These are phyloP conservation scores for Rhizomucor pusillus DNA, from an alignment of 371 early-diverging fungal genomes.

Conservation along the genomic window DNA sequence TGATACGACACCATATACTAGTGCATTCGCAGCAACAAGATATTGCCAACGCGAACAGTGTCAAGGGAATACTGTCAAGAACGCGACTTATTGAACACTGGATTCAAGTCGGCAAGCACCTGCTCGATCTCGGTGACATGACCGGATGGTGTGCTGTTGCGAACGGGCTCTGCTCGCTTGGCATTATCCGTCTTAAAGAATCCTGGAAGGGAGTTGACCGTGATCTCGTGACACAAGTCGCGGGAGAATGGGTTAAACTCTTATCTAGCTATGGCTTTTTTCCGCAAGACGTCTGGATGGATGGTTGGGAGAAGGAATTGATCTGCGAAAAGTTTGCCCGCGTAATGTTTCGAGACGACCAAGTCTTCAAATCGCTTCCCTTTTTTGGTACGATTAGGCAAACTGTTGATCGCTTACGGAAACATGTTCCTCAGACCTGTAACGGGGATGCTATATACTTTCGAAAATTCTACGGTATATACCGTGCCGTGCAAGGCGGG, in stretches of 20 bases:
- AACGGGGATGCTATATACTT: conserved; percentile 34
- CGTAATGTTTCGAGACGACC: conserved; percentile 3
- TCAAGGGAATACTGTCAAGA: conserved; percentile 28
- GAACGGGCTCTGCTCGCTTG: conserved; percentile 70
- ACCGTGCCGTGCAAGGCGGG: conserved; percentile 29
- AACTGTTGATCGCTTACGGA: conserved; percentile 32
- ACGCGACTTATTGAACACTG: conserved; percentile 70
- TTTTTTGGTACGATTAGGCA: conserved; percentile 47
- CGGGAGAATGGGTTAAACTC: conserved; percentile 56
- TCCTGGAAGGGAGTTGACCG: conserved; percentile 71
- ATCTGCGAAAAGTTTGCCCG: conserved; percentile 9
- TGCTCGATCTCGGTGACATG: conserved; percentile 64
- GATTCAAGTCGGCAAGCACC: conserved; percentile 64
- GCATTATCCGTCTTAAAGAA: conserved; percentile 69
- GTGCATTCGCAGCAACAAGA: conserved; percentile 57
- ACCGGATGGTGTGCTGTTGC: conserved; percentile 76
- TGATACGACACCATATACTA: conserved; percentile 70
- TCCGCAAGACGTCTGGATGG: conserved; percentile 30
- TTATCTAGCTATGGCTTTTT: conserved; percentile 54
- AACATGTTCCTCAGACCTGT: conserved; percentile 14
- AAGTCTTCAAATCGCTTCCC: conserved; percentile 13
- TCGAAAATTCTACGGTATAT: conserved; percentile 37
- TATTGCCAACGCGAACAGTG: conserved; percentile 2
- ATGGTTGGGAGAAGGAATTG: conserved; percentile 18
- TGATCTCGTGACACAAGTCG: conserved; percentile 45